phyloP scores from a whole-genome alignment of 805 yeast genomes.

The Vanderwaltozyma yarrowii region DNA sequence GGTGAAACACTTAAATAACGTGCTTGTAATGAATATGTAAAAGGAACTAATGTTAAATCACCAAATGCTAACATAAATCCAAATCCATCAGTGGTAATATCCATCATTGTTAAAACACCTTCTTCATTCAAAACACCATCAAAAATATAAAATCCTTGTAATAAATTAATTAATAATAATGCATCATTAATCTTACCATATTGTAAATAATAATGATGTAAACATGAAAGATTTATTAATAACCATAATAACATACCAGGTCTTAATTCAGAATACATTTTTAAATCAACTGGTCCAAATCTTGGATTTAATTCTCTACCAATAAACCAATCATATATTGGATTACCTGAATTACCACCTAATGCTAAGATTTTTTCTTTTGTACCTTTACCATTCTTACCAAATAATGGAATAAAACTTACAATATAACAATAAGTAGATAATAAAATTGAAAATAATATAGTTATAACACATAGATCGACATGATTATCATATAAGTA shows the following conservation, averaged over 20 bases:
- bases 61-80: constrained; percentile 96
- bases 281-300: constrained; percentile 69
- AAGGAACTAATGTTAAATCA: constrained; percentile 86
- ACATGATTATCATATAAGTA: constrained; percentile 62
- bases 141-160: constrained; percentile 75
- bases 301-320: constrained; percentile 95
- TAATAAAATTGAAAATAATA: constrained; percentile 52
- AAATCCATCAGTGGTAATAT: constrained; percentile 90
- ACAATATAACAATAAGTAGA: constrained; percentile 54
- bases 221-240: constrained; percentile 62
- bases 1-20: constrained; percentile 65
- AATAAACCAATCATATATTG: constrained; percentile 86
- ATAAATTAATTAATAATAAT: constrained; percentile 49
- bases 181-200: constrained; percentile 60
- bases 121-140: constrained; percentile 91
- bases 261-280: constrained; percentile 83
- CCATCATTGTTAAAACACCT: constrained; percentile 90
- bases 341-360: constrained; percentile 77
- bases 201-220: constrained; percentile 67
- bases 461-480: constrained; percentile 52
- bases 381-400: constrained; percentile 42
- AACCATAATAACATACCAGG: constrained; percentile 91
- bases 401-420: constrained; percentile 50
- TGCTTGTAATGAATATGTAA: constrained; percentile 79
- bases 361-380: constrained; percentile 65